A percentile compares a stretch with the other conserved stretches of the same genome.
Conservation (phyloP, 768 basidiomycete genomes). For the Myochromella boudieri region DNA sequence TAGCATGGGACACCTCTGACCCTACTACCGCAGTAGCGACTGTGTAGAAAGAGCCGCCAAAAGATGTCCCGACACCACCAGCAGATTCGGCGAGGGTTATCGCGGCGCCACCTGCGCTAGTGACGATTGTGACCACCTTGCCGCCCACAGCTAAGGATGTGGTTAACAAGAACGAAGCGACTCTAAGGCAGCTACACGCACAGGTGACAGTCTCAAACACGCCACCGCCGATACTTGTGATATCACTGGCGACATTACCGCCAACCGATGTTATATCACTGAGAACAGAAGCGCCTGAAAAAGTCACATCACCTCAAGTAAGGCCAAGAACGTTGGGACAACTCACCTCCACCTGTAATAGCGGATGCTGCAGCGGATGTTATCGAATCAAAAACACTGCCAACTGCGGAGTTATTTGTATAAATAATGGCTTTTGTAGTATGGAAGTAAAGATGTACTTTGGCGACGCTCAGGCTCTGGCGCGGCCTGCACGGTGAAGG, state of each 20-base stretch:
- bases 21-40: constrained; percentile 40
- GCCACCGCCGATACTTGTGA: constrained; percentile 29
- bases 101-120: constrained; percentile 56
- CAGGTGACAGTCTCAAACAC: constrained; percentile 44
- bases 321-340: not conserved
- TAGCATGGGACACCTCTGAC: constrained; percentile 20
- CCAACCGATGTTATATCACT: constrained; percentile 28
- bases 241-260: constrained; percentile 25
- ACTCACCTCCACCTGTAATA: constrained; percentile 29
- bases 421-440: not conserved
- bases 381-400: constrained; percentile 35
- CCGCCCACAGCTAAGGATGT: constrained; percentile 51
- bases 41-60: constrained; percentile 54
- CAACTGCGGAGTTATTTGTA: constrained; percentile 26
- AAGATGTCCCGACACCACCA: constrained; percentile 44
- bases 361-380: constrained; percentile 33
- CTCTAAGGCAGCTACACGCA: constrained; percentile 20
- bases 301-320: not conserved
- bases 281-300: constrained; percentile 36
- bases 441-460: constrained; percentile 29
- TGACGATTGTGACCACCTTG: constrained; percentile 51
- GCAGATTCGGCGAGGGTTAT: constrained; percentile 55
- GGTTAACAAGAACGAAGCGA: not conserved
- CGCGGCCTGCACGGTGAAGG: constrained; percentile 33
- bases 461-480: constrained; percentile 41